Evolutionary conservation across 208 protist genomes (phyloP), one percentile per base, ranked within the genome.

Genomic region (Trypanosoma melophagium): DNA sequence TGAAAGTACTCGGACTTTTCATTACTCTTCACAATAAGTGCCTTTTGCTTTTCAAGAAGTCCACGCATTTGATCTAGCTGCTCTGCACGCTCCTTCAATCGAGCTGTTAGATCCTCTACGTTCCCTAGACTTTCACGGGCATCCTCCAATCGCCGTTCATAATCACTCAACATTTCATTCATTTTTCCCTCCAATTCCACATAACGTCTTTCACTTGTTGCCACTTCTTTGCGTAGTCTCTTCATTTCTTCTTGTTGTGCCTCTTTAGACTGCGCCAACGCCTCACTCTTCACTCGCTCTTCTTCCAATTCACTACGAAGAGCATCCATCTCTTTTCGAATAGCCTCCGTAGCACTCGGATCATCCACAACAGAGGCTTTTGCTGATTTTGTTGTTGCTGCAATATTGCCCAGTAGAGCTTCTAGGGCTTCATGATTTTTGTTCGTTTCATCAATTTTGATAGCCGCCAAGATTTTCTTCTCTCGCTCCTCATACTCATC

Each of bases 11-110:
- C 85, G 0, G 71, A 74, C 77, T 92, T 91, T 74, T 89, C 84
- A 71, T 95, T 92, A 76, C 85, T 90, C 71, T 85, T 83, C 52
- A 90, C 77, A 67, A 95, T 93, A 66, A 93, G 85, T 12, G 76
- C 71, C 79, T 95, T 95, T 66, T 93, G 86, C 59, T 86, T 88
- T 56, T 93, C 86, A 45, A 95, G 76, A 7, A 93, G 60, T 14
- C 63, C 65, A 50, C 89, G 89, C 78, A 95, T 75, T 74, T 92
- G 81, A 24, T 87, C 76, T 21, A 93, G 63, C 68, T 95, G 86
- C 17, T 90, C 83, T 0, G 79, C 66, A 21, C 89, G 86, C 63
- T 95, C 84, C 31, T 72, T 71, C 31, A 95, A 69, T 17, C 80
- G 75, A 16, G 41, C 66, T 65, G 86, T 72, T 7, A 93, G 66